Percentiles rank a stretch among this genome's conserved stretches.
These are phyloP conservation scores for Trypanosoma cruzi DNA, from an alignment of 208 protist genomes.

Conservation along the genomic window DNA sequence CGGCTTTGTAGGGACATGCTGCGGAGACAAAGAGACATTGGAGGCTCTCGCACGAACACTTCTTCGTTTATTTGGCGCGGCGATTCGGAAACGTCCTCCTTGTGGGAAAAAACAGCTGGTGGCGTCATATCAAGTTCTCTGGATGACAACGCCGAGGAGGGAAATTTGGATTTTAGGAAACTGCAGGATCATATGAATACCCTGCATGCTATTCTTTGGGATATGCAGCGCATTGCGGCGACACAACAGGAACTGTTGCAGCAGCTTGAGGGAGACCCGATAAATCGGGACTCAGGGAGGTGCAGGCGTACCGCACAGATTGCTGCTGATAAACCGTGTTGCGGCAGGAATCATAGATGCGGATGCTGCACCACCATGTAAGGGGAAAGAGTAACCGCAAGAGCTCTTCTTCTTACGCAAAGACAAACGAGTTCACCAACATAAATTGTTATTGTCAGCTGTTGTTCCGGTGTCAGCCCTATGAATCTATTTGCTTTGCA, in stretches of 20 bases:
- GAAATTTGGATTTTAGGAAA: not conserved
- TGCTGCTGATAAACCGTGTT: not conserved
- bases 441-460: not conserved
- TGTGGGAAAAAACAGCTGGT: not conserved
- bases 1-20: conserved; percentile 2
- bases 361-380: conserved; percentile 5
- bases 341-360: not conserved
- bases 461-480: too few relatives aligned
- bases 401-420: not conserved
- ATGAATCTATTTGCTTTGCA: not conserved
- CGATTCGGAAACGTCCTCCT: not conserved
- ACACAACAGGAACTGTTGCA: conserved; percentile 29
- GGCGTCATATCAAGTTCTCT: not conserved
- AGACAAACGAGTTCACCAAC: not conserved
- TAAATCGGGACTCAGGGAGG: not conserved
- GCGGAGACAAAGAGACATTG: not conserved
- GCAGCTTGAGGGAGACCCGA: conserved; percentile 14
- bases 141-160: not conserved
- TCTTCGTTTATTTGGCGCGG: not conserved
- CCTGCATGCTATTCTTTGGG: not conserved
- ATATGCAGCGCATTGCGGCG: conserved; percentile 5
- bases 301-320: not conserved
- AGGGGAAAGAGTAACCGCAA: not conserved
- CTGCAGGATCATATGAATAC: not conserved
- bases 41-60: too few relatives aligned